Evolutionary conservation across 1,284 basidiomycete species (phyloP).

Genomic region (Ganoderma leucocontextum): DNA sequence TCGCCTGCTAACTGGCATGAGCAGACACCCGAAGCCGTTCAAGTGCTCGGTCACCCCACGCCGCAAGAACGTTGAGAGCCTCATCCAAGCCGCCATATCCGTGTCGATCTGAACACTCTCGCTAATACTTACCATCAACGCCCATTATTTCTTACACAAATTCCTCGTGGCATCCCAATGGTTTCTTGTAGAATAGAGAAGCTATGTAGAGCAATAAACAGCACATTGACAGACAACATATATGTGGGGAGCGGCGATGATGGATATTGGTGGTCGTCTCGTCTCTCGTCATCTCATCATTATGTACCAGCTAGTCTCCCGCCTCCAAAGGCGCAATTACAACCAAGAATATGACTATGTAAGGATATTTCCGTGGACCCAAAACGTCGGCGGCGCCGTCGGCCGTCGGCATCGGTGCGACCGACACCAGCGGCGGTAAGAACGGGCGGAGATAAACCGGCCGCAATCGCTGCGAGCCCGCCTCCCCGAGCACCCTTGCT

Average conservation of each 20-base stretch:
- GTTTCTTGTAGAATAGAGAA: background rate
- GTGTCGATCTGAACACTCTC: background rate
- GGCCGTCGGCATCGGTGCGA: background rate
- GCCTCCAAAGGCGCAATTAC: constrained; percentile 13
- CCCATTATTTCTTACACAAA: background rate
- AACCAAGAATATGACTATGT: constrained; percentile 20
- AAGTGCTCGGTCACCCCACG: constrained; percentile 11
- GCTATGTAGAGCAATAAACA: background rate
- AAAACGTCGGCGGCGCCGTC: constrained; percentile 4
- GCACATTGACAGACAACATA: background rate
- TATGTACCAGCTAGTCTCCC: constrained; percentile 8
- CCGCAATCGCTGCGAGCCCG: background rate
- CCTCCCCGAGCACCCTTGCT: background rate
- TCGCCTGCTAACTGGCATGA: background rate
- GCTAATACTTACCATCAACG: background rate
- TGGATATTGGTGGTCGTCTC: background rate
- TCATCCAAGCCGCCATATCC: constrained; percentile 1
- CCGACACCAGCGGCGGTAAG: background rate
- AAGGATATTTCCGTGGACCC: constrained; percentile 14
- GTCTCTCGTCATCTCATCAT: constrained; percentile 14
- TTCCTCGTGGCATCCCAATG: background rate
- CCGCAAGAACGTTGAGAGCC: constrained; percentile 6
- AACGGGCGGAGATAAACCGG: background rate
- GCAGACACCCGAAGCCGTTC: constrained; percentile 19
- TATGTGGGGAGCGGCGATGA: constrained; percentile 9